Evolutionary conservation across 192 early-diverging fungal species (phyloP), one percentile per base, ranked within the genome.

Genomic region (Chytriomyces confervae): DNA sequence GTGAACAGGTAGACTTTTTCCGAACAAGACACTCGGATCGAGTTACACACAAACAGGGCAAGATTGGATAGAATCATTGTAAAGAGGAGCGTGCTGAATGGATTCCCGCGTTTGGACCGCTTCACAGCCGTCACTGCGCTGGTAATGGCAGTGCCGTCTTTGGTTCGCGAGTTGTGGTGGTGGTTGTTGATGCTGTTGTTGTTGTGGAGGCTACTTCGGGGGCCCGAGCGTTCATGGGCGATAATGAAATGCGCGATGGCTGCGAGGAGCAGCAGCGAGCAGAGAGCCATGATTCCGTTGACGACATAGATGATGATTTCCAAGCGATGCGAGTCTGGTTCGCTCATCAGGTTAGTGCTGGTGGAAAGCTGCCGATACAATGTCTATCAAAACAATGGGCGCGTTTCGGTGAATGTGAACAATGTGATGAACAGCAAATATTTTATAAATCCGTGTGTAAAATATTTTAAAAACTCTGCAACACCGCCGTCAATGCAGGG

Each of bases 401-500:
- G 36, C 2, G 36, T 36, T 0, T 36, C 36, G 36, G 36, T 36
- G 36, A 0, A 36, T 1, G 2, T 36, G 36, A 36, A 36, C 36
- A 36, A 36, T 36, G 36, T 27, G 24, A 27, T 27, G 24, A 27
- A 27, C 24, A 27, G 24, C 24, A 27, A 27, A 27, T 27, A 27
- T 27, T 27, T n/a, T n/a, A n/a, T 36, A 36, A 36, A 36, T 36
- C 36, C 36, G 0, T 36, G 36, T 36, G 36, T 36, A 36, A 36
- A 36, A 36, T 36, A 36, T 27, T 27, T 27, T 0, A 27, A 27
- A 27, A 27, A 27, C 24, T 27, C 24, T 27, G 24, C 24, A 36
- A 61, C 1, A n/a, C 57, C 18, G 3, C 57, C 18, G 3, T 18
- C 57, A 61, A 61, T 61, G 57, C 18, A n/a, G 57, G 93, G 97